A percentile compares a stretch with the other conserved stretches of the same genome.
Evolutionary conservation across 2,329 filamentous ascomycete species (phyloP).

Genomic region (Dryadomyces sulphureus): DNA sequence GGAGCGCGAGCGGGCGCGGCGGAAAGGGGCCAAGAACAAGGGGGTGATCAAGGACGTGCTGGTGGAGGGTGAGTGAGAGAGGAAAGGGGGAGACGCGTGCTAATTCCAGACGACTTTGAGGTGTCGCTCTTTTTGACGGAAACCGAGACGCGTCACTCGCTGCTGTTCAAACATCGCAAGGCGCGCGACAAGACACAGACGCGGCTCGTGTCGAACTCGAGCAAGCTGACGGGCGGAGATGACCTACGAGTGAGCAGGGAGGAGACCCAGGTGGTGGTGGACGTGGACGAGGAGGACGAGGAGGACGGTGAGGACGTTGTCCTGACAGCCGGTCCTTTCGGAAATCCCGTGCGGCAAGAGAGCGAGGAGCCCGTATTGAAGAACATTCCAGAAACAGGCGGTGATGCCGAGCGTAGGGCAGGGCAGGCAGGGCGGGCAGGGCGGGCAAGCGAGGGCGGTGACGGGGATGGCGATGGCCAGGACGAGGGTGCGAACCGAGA

Average conservation of each 20-base stretch:
- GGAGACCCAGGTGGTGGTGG: background rate
- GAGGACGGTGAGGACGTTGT: constrained; percentile 49
- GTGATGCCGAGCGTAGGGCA: no score
- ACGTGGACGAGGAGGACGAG: constrained; percentile 23
- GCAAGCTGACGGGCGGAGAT: constrained; percentile 41
- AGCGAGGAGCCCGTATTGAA: no score
- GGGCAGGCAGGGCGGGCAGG: no score
- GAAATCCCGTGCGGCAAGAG: no score
- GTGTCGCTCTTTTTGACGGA: constrained; percentile 89
- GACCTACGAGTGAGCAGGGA: no score
- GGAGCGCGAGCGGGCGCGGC: constrained; percentile 54
- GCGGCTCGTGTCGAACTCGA: constrained; percentile 45
- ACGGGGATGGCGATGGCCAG: constrained; percentile 15
- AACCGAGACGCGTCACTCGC: constrained; percentile 66
- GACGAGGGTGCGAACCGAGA: constrained; percentile 10
- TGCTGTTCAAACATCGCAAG: constrained; percentile 74
- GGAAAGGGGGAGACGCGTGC: background rate
- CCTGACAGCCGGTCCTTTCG: no score
- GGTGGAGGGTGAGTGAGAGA: constrained; percentile 43
- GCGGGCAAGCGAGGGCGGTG: constrained; percentile 12
- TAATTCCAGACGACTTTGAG: constrained; percentile 69
- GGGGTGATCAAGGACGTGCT: constrained; percentile 77
- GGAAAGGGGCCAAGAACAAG: constrained; percentile 57
- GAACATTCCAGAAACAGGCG: no score
- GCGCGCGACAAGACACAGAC: constrained; percentile 45